phyloP scores from a whole-genome alignment of 768 basidiomycete species.

The Kwoniella dejecticola region DNA sequence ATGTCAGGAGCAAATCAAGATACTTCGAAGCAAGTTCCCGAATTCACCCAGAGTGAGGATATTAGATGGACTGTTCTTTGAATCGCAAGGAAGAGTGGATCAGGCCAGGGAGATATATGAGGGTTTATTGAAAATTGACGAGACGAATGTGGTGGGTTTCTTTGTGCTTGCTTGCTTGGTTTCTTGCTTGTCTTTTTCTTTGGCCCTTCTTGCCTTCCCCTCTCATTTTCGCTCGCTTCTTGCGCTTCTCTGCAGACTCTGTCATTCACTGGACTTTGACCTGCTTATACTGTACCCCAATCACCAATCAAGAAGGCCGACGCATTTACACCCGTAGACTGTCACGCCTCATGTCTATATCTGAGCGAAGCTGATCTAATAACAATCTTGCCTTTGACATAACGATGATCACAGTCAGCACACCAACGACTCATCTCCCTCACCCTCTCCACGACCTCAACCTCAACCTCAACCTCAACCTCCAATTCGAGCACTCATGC shows the following conservation, averaged over 20 bases:
- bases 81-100: conserved; percentile 39
- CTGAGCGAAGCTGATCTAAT: too few relatives aligned
- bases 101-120: conserved; percentile 47
- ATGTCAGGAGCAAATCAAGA: conserved; percentile 47
- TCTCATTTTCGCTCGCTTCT: neutral
- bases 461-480: conserved; percentile 2
- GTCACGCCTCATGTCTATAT: too few relatives aligned
- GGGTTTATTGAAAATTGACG: conserved; percentile 42
- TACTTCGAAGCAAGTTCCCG: conserved; percentile 42
- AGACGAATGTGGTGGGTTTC: conserved; percentile 50
- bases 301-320: too few relatives aligned
- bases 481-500: too few relatives aligned
- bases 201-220: too few relatives aligned
- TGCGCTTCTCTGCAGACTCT: neutral
- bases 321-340: too few relatives aligned
- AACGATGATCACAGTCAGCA: too few relatives aligned
- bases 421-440: conserved; percentile 54
- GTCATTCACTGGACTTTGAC: neutral
- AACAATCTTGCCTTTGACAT: too few relatives aligned
- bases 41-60: conserved; percentile 51
- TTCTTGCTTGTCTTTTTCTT: neutral
- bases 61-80: conserved; percentile 48
- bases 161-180: neutral
- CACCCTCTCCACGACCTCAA: conserved; percentile 19
- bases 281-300: too few relatives aligned